Base-by-base conservation (phyloP, 768 basidiomycete genomes). In the Candolleomyces eurysporus region DNA sequence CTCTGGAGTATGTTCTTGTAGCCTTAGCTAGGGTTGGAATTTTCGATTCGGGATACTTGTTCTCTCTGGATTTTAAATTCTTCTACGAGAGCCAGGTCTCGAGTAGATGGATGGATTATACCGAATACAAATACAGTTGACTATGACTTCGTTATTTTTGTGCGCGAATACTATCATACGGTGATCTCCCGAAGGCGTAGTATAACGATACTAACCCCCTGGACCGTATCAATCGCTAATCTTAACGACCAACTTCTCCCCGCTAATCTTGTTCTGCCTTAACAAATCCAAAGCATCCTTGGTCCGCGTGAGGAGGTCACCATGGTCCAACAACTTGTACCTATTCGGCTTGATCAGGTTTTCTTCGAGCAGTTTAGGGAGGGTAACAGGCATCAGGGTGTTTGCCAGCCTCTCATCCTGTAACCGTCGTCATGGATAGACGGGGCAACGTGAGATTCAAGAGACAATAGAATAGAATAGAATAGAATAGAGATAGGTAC, bases 231-330 rank as follows among this genome's bases (percentile, higher is more conserved):
- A 57, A 14, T 49, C 14, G 19, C 19, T 8, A 13, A 80, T 67
- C 62, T 78, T 78, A 0, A 84, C 73, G 2, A 84, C 68, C 1
- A 82, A 73, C 60, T 84, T 85, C 69, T 83, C 79, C 22, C 82
- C 82, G 43, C 78, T 82, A 48, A 83, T 68, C 67, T 79, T 75
- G 62, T 82, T 82, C 39, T 78, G 73, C 53, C 81, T 75, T 48
- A 84, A 61, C 43, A 84, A 63, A 53, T 81, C 76, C 46, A 84
- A 64, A 0, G 79, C 83, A n/a, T 60, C 65, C 16, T 68, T 72
- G 0, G 78, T 76, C 26, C 82, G 72, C 32, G 80, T 76, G 57
- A 75, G 72, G 55, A 84, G 69, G 13, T 72, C 65, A 2, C 80
- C 82, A 54, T 80, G 65, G 50, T 81, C 76, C 40, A 82, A 40